Percentiles rank a stretch among this genome's conserved stretches.
These are phyloP conservation scores for Geotrichum phurueaensis DNA, from an alignment of 1,139 yeast species.

Conservation along the genomic window DNA sequence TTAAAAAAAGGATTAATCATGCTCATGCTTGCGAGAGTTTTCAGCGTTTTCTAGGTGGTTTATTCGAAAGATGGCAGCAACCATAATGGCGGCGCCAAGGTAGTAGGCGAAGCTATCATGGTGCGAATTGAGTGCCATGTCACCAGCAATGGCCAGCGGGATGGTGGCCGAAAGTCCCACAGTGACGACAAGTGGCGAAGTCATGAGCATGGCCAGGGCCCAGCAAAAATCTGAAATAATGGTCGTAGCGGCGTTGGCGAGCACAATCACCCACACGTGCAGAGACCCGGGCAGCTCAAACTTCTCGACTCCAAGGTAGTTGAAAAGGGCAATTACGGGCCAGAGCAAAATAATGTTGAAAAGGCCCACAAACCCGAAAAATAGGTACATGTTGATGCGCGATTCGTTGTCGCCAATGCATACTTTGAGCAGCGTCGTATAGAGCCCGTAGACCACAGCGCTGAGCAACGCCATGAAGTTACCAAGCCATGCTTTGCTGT, in stretches of 20 bases:
- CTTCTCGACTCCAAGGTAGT: constrained; percentile 56
- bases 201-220: constrained; percentile 90
- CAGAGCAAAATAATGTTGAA: constrained; percentile 70
- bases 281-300: constrained; percentile 62
- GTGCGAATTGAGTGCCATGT: constrained; percentile 64
- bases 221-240: constrained; percentile 87
- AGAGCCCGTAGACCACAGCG: constrained; percentile 84
- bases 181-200: constrained; percentile 91
- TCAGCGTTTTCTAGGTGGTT: constrained; percentile 71
- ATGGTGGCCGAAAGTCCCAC: constrained; percentile 90
- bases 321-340: constrained; percentile 70
- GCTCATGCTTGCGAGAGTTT: neutral
- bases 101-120: constrained; percentile 56
- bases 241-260: constrained; percentile 67
- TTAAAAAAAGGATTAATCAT: neutral
- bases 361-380: constrained; percentile 91
- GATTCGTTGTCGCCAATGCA: constrained; percentile 61
- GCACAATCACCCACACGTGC: constrained; percentile 49
- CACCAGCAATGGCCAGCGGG: constrained; percentile 92
- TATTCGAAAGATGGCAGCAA: constrained; percentile 75
- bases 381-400: constrained; percentile 72
- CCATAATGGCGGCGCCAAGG: constrained; percentile 73
- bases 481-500: constrained; percentile 56
- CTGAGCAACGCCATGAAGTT: constrained; percentile 75
- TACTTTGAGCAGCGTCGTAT: constrained; percentile 75